Base-by-base conservation (phyloP, 2,329 filamentous ascomycete genomes). In the Didymellaceae sp. region DNA sequence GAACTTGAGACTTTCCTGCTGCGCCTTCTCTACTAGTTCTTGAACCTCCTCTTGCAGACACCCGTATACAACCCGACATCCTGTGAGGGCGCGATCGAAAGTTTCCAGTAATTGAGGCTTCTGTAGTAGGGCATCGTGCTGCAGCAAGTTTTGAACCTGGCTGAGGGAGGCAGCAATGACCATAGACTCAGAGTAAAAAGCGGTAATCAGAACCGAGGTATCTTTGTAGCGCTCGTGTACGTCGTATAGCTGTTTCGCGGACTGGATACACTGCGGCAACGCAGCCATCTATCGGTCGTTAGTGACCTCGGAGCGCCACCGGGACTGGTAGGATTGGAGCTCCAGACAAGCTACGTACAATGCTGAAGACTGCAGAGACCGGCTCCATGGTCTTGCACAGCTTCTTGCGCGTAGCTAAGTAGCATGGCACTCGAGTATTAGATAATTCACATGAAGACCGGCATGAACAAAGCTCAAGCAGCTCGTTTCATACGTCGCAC, bases 181-280 rank as follows among this genome's bases (percentile, higher is more conserved):
- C 56, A 68, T 66, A 4, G 66, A 67, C 40, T 72, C 70, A 14
- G 66, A 61, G 42, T 71, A 71, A 30, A 72, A 68, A 16, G 67
- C 59, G 5, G 63, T 65, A 37, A 72, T 71, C 7, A 66, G 59
- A 2, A 64, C 20, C 6, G 62, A 63, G 8, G 70, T 69, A 48
- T 71, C 63, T 28, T 67, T 62, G 54, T 66, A 72, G 7, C 57
- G 64, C 8, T 53, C 45, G 33, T 65, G 65, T 3, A 73, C 52
- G 39, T 66, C 61, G 46, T 70, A 66, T 14, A 70, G 59, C 6
- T 61, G 46, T 39, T 71, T 70, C 4, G 68, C 67, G 4, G 62
- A 59, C n/a, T 58, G 41, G 26, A 72, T 60, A 52, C 62, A 67
- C 33, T 66, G 57, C 11, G 62, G 61, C 28, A 67, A 49, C 4